Base-by-base conservation (phyloP, 225 moss, liverwort and hornwort genomes). In the Marchantia paleacea region DNA sequence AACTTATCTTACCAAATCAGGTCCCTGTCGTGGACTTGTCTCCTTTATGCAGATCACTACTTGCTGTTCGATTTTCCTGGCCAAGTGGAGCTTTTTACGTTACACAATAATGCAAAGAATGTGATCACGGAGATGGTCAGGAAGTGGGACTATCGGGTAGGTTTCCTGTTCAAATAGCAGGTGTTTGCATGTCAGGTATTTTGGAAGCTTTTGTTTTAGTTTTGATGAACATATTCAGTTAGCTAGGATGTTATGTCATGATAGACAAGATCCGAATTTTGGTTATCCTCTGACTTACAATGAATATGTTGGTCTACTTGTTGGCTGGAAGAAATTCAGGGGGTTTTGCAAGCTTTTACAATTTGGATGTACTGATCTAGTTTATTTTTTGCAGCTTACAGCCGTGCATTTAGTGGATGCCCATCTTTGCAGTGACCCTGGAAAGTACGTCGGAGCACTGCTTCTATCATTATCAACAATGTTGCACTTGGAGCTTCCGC, bases 401-500 rank as follows among this genome's bases (percentile, higher is more conserved):
- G 99, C 99, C 69, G 92, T 99, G 29, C 93, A 99, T 87, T 85
- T 99, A 82, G 95, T 99, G 77, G 99, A 99, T 85, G 90, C 99
- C 52, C 99, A 99, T 87, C 87, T 99, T 79, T 99, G 99, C 92
- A 99, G 94, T 82, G 99, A 99, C 71, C 95, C 99, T 82, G 92
- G 93, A 78, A 99, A 95, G 86, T 99, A 95, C 53, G 99, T 99
- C 50, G 95, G 93, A 57, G 99, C 94, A 54, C 85, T 99, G 77
- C 81, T 99, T 47, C 82, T 99, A 67, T 99, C 99, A 18, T 80
- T 99, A 79, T 91, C 99, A 77, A 89, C 99, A 11, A 99, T 99
- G 99, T 86, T 99, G 55, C 99, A 99, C 85, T 83, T 99, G 78
- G 99, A 99, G 84, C 95, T 99, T 82, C 99, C 99, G n/a, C 99